Conservation (phyloP, 2,329 filamentous ascomycete species). For the Cladobotryum protrusum region DNA sequence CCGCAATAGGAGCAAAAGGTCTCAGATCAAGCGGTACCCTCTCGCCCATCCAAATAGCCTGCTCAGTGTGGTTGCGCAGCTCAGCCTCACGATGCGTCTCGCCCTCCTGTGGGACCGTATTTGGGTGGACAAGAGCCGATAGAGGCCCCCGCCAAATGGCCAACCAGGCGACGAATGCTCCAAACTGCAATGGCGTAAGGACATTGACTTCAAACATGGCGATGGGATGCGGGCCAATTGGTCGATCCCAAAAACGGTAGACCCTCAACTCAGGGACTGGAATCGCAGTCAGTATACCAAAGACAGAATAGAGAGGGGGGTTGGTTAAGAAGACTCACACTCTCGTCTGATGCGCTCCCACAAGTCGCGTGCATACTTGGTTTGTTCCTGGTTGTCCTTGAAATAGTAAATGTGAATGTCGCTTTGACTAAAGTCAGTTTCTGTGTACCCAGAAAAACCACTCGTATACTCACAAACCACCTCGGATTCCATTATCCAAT, state of each 20-base stretch:
- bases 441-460: background rate
- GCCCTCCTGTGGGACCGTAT: conserved; percentile 51
- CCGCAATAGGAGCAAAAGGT: background rate
- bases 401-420: conserved; percentile 85
- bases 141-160: conserved; percentile 75
- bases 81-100: conserved; percentile 25
- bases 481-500: conserved; percentile 57
- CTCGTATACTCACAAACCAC: conserved; percentile 59
- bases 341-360: conserved; percentile 75
- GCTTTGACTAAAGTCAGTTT: conserved; percentile 26
- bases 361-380: conserved; percentile 62
- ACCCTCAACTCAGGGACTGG: conserved; percentile 78
- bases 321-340: conserved; percentile 50
- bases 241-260: conserved; percentile 69
- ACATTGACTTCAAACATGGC: conserved; percentile 93
- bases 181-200: conserved; percentile 80
- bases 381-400: conserved; percentile 55
- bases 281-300: background rate
- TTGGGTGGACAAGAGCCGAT: conserved; percentile 75
- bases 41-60: conserved; percentile 70
- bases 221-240: conserved; percentile 74
- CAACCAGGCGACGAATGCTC: conserved; percentile 82
- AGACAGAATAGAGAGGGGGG: conserved; percentile 1
- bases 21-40: conserved; percentile 50
- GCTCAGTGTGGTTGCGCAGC: conserved; percentile 56